Evolutionary conservation across 2,329 filamentous ascomycete species (phyloP).

Genomic region (Ceratocystis huliohia): DNA sequence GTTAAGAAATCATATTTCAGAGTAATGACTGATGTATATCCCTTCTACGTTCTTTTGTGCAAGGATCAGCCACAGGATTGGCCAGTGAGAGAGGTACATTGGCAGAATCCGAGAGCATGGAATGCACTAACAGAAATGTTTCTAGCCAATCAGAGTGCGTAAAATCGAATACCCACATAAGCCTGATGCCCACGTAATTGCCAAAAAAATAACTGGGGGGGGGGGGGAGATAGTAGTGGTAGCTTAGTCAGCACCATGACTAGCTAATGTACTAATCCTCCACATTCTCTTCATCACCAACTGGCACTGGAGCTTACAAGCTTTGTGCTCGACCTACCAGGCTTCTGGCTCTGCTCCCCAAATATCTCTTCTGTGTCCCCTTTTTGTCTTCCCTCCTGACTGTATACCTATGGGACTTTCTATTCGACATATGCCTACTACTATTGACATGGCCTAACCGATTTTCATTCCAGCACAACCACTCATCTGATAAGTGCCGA

Average conservation of each 20-base stretch:
- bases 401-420: not conserved
- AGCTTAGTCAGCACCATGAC: not conserved
- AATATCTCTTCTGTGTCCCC: not conserved
- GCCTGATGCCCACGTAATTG: too few relatives aligned
- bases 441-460: conserved; percentile 5
- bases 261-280: not conserved
- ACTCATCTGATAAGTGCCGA: not conserved
- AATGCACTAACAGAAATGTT: too few relatives aligned
- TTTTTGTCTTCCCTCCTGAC: not conserved
- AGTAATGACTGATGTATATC: too few relatives aligned
- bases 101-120: too few relatives aligned
- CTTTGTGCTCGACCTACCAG: not conserved
- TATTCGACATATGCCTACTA: not conserved
- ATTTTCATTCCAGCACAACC: not conserved
- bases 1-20: too few relatives aligned
- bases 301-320: not conserved
- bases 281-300: not conserved
- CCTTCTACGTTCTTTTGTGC: too few relatives aligned
- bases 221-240: too few relatives aligned
- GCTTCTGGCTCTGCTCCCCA: not conserved
- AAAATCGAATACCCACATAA: too few relatives aligned
- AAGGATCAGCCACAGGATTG: too few relatives aligned
- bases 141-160: too few relatives aligned
- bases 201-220: too few relatives aligned
- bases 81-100: too few relatives aligned